Percentiles rank a stretch among this genome's conserved stretches.
phyloP scores from a whole-genome alignment of 805 yeast genomes.

The Maudiozyma bulderi region DNA sequence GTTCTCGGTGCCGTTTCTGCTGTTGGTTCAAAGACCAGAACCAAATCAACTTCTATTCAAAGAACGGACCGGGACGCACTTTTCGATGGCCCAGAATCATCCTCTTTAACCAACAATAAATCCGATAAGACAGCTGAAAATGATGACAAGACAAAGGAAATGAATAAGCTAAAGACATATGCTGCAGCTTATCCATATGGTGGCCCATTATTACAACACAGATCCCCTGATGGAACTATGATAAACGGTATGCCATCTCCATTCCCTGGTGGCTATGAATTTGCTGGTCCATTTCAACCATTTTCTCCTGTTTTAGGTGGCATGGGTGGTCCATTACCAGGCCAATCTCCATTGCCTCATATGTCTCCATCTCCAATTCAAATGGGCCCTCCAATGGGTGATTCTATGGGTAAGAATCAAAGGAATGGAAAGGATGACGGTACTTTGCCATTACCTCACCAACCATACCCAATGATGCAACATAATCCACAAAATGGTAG shows the following conservation, averaged over 20 bases:
- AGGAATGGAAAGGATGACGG: not conserved
- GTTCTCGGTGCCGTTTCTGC: conserved; percentile 5
- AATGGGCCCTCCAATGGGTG: conserved; percentile 4
- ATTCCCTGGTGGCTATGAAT: conserved; percentile 26
- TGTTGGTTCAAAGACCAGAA: conserved; percentile 14
- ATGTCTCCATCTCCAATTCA: conserved; percentile 13
- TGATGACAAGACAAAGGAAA: conserved; percentile 4
- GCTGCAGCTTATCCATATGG: conserved; percentile 29
- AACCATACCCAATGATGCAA: conserved; percentile 7
- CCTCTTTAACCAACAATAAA: conserved; percentile 1
- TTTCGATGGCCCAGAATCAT: conserved; percentile 3
- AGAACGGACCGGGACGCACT: conserved; percentile 11
- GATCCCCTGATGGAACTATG: conserved; percentile 9
- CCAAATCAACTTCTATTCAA: conserved; percentile 25
- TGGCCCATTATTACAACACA: conserved; percentile 26
- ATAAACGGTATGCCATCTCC: conserved; percentile 22
- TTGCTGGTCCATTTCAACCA: conserved; percentile 26
- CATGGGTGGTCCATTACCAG: conserved; percentile 17
- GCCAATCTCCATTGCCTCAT: conserved; percentile 14
- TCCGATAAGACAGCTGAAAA: conserved; percentile 9
- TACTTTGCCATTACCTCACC: conserved; percentile 4
- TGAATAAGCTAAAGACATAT: conserved; percentile 14
- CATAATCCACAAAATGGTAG: conserved; percentile 18
- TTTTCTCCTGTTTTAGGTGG: conserved; percentile 26
- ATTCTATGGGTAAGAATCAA: not conserved